Conservation (phyloP, 257 asterid species). For the Jaltomata sinuosa region DNA sequence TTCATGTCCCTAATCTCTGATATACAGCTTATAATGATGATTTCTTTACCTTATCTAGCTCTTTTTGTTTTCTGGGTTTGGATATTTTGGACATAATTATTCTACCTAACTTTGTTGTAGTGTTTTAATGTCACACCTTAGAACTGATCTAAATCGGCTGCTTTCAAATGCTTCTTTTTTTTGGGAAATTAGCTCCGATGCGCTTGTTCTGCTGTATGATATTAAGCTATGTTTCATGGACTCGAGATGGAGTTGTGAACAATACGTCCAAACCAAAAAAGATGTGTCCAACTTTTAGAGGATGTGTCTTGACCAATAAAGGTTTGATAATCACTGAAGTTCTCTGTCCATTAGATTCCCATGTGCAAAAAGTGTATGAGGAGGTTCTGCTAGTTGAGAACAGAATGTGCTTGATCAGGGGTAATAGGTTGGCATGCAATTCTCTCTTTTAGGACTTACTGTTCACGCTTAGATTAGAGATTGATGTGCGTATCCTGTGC, state of each 20-base stretch:
- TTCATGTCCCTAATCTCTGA: background rate
- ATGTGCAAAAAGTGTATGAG: background rate
- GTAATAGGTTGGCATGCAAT: background rate
- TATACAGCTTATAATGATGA: background rate
- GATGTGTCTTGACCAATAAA: background rate
- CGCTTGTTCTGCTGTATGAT: background rate
- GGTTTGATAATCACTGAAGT: background rate
- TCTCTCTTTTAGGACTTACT: too few species aligned
- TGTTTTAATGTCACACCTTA: background rate
- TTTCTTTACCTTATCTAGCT: background rate
- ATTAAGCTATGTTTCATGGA: background rate
- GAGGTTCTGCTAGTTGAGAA: background rate
- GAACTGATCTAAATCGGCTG: background rate
- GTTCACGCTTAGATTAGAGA: background rate
- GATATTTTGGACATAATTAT: background rate
- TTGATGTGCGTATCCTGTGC: background rate
- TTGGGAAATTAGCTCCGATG: background rate
- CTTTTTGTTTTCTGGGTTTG: background rate
- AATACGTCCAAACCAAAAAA: background rate
- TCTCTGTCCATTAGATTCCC: background rate
- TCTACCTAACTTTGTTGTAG: background rate
- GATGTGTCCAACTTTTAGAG: background rate
- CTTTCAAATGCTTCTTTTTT: background rate
- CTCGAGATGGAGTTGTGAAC: background rate
- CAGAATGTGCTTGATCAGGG: background rate